Percentiles rank a stretch among this genome's conserved stretches.
phyloP scores from a whole-genome alignment of 805 yeast species.

The Yarrowia sp. region DNA sequence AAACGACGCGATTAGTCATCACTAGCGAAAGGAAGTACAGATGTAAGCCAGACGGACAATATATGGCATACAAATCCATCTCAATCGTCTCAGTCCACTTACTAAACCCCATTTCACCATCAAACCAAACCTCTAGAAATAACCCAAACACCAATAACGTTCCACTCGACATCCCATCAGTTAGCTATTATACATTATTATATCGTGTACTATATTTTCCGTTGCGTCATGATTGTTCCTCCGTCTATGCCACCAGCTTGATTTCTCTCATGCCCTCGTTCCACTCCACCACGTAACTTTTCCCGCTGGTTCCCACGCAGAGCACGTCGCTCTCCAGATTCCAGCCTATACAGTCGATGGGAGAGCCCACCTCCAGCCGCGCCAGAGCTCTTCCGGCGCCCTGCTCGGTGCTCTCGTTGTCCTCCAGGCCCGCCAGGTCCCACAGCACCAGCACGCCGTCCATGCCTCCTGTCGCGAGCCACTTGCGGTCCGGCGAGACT shows the following conservation, averaged over 20 bases:
- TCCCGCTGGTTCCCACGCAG: conserved; percentile 21
- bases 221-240: not conserved
- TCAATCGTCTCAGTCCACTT: no score
- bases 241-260: not conserved
- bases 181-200: conserved; percentile 17
- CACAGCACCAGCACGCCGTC: conserved; percentile 51
- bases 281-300: conserved; percentile 18
- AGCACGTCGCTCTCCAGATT: not conserved
- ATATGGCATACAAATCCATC: no score
- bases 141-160: no score
- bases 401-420: not conserved
- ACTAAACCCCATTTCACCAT: no score
- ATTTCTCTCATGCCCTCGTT: not conserved
- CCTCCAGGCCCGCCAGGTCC: conserved; percentile 30
- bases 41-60: no score
- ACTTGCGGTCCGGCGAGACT: conserved; percentile 50
- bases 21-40: no score
- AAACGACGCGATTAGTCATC: not conserved
- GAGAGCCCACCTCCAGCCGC: not conserved
- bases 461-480: conserved; percentile 63
- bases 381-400: conserved; percentile 22
- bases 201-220: not conserved
- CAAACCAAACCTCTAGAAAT: no score
- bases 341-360: conserved; percentile 22
- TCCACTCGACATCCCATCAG: not conserved